Base-by-base conservation (phyloP, 139 green algal species). In the Micromonas commoda region DNA sequence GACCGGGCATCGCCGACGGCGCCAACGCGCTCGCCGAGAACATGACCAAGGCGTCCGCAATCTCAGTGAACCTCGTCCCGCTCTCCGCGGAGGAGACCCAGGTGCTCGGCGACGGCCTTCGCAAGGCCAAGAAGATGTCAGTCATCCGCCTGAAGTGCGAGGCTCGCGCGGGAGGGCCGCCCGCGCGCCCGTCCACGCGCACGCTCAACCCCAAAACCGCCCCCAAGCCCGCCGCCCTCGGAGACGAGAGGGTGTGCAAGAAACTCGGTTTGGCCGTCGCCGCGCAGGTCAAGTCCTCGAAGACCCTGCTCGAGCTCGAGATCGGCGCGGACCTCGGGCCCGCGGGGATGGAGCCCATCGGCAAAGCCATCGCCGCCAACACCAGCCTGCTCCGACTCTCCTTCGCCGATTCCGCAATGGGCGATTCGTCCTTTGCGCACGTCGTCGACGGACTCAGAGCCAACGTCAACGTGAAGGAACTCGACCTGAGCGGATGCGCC, bases 41-140 rank as follows among this genome's bases (percentile, higher is more conserved):
- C 45, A 57, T 57, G 45, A 57, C 45, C 45, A 57, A 16, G 45
- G 45, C 45, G 45, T 9, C 9, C 45, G 45, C 45, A 16, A 57
- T 57, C 45, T 9, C 45, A 13, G 60, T 68, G 60, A 68, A 68
- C 60, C 60, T 68, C 60, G 60, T 32, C 24, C 60, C 60, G 60
- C 60, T 68, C 60, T 16, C 60, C 60, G 60, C n/a, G 24, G 60
- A 68, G 19, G 60, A 68, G 28, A 6, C 28, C 24, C 28, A 23
- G 19, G 60, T 68, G 19, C 60, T 68, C 24, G 60, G 13, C 6
- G 60, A 68, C 45, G 60, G 60, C 60, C 24, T 32, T 19, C 9
- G 19, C 13, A 32, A 68, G 60, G 24, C 24, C 6, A 68, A 32
- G 60, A 68, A 24, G 60, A 29, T 32, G 26, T 32, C 60, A 9